Percentiles rank a stretch among this genome's conserved stretches.
phyloP scores from a whole-genome alignment of 345 rosid species.

The Stellera chamaejasme region DNA sequence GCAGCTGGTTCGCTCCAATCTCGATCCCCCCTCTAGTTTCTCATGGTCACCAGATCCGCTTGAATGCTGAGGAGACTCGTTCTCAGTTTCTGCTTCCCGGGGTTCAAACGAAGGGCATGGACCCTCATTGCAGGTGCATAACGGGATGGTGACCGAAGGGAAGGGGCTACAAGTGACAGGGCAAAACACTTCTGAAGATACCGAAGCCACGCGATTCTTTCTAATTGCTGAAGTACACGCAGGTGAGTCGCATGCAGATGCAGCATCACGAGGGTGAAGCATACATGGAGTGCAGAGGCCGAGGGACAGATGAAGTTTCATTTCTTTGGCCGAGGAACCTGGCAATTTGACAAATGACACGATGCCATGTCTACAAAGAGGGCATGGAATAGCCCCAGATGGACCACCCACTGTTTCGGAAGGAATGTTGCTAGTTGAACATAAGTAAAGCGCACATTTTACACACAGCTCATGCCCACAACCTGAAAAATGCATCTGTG shows the following conservation, averaged over 20 bases:
- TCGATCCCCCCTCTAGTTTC: slow-evolving; percentile 53
- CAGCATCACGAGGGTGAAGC: slow-evolving; percentile 60
- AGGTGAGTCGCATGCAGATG: slow-evolving; percentile 42
- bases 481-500: slow-evolving; percentile 34
- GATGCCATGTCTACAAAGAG: slow-evolving; percentile 89
- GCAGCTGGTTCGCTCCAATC: slow-evolving; percentile 78
- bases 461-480: slow-evolving; percentile 93
- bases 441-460: slow-evolving; percentile 88
- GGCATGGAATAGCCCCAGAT: slow-evolving; percentile 91
- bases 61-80: slow-evolving; percentile 36
- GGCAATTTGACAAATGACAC: slow-evolving; percentile 62
- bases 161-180: slow-evolving; percentile 94
- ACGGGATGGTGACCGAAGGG: slow-evolving; percentile 78
- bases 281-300: slow-evolving; percentile 90
- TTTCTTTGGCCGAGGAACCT: slow-evolving; percentile 56
- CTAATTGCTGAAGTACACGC: slow-evolving; percentile 47
- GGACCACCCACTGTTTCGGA: slow-evolving; percentile 55
- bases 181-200: slow-evolving; percentile 79
- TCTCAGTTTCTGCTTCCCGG: slow-evolving; percentile 40
- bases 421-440: slow-evolving; percentile 71
- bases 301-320: slow-evolving; percentile 57
- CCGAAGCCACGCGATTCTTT: slow-evolving; percentile 62
- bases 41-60: slow-evolving; percentile 40
- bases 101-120: slow-evolving; percentile 77
- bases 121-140: slow-evolving; percentile 82